These are phyloP conservation scores for Prunus davidiana DNA, from an alignment of 306 rosid species.

Conservation along the genomic window DNA sequence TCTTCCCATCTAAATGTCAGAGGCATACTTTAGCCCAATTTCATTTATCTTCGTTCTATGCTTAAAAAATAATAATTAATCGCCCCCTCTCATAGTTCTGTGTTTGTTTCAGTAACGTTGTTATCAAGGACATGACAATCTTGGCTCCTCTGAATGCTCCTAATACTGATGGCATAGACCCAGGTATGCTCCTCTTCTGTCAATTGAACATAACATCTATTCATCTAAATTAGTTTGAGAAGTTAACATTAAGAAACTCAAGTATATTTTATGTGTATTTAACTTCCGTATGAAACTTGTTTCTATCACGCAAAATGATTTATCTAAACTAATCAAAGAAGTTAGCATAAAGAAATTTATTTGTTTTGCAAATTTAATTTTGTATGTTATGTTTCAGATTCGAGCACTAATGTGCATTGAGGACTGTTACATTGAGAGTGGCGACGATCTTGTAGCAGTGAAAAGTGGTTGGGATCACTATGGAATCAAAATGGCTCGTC, in stretches of 20 bases:
- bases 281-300: background rate
- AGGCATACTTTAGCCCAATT: background rate
- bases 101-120: conserved; percentile 74
- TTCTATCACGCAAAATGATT: background rate
- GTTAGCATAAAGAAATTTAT: background rate
- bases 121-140: conserved; percentile 86
- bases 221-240: background rate
- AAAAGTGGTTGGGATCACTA: conserved; percentile 99
- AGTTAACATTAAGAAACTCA: background rate
- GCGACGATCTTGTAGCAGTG: conserved; percentile 92
- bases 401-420: conserved; percentile 81
- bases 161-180: conserved; percentile 93
- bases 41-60: background rate
- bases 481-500: conserved; percentile 68
- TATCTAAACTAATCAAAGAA: background rate
- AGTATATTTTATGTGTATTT: background rate
- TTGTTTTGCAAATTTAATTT: conserved; percentile 8
- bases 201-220: background rate
- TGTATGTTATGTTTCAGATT: conserved; percentile 48
- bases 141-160: conserved; percentile 97
- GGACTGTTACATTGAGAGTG: conserved; percentile 95
- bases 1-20: background rate
- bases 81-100: background rate
- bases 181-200: conserved; percentile 48
- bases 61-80: background rate